Base-by-base conservation (phyloP, 2,329 filamentous ascomycete species). In the Phyllosticta ampelicida region DNA sequence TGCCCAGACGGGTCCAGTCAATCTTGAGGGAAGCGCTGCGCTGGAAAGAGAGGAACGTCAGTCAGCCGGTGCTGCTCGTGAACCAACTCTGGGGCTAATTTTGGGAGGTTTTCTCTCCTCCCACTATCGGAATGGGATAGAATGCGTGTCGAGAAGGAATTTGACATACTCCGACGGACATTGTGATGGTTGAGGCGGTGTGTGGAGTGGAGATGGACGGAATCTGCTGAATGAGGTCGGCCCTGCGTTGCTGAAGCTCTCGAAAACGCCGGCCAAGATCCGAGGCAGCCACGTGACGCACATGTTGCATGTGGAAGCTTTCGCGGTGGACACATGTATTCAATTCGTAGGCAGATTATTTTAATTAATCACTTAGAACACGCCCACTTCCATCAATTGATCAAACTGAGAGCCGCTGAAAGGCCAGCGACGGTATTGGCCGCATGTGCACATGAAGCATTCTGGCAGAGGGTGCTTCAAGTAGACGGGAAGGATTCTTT, bases 1-100 rank as follows among this genome's bases (percentile, higher is more conserved):
- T 85, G 78, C 87, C 87, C 72, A 99, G 85, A 80, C 95, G 94
- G 79, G 85, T 85, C 94, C 94, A 99, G 86, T 99, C 94, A 83
- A 99, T 85, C 85, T 97, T 99, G 78, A 95, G 85, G 78, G 92
- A 91, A 82, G 92, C 91, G 84, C 90, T 96, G 84, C 90, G 88
- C 92, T 97, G 76, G 75, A 63, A 62, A 61, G 63, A 61, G 60
- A 58, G 52, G 53, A 58, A 61, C 53, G 65, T 73, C 67, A 70
- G 68, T 69, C 67, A 70, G 68, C 69, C 48, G 48, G 69, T 70
- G 62, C 64, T 61, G 59, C 48, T 71, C 64, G 66, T 61, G 59
- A 62, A 62, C 21, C 54, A 30, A 28, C 48, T 61, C 67, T 67
- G 65, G 70, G 62, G 59, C 55, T 53, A 49, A 6, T 53, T 30